These are phyloP conservation scores for Fusarium ramigenum DNA, from an alignment of 2,329 filamentous ascomycete species.

Conservation along the genomic window DNA sequence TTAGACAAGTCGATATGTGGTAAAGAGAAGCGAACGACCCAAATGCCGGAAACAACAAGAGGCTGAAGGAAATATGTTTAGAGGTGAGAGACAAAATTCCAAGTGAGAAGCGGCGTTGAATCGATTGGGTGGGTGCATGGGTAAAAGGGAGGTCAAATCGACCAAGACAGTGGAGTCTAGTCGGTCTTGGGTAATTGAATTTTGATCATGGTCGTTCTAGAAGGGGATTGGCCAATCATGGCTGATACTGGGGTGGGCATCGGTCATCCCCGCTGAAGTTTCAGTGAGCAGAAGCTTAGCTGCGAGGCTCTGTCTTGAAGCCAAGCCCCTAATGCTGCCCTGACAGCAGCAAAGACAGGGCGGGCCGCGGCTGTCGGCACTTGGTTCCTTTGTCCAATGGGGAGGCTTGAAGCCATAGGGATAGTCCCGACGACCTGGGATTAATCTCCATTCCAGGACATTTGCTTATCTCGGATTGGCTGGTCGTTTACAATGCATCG, in stretches of 20 bases:
- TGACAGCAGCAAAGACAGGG: slow-evolving; percentile 5
- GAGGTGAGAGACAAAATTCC: slow-evolving; percentile 26
- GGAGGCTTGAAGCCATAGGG: background rate
- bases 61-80: background rate
- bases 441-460: slow-evolving; percentile 30
- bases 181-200: background rate
- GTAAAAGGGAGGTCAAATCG: slow-evolving; percentile 22
- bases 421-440: slow-evolving; percentile 9
- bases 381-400: slow-evolving; percentile 13
- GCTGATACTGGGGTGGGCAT: background rate
- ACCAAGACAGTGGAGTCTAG: background rate
- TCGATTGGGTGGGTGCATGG: slow-evolving; percentile 19
- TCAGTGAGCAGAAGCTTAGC: slow-evolving; percentile 25
- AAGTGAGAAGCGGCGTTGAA: slow-evolving; percentile 10
- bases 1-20: background rate
- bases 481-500: background rate
- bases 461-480: slow-evolving; percentile 25
- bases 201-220: slow-evolving; percentile 19
- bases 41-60: background rate
- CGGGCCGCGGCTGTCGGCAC: slow-evolving; percentile 10
- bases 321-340: slow-evolving; percentile 17
- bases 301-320: slow-evolving; percentile 15
- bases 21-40: background rate
- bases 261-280: slow-evolving; percentile 1
- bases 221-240: slow-evolving; percentile 14